phyloP scores from a whole-genome alignment of 2,329 filamentous ascomycete species.

The Diaporthe helianthi region DNA sequence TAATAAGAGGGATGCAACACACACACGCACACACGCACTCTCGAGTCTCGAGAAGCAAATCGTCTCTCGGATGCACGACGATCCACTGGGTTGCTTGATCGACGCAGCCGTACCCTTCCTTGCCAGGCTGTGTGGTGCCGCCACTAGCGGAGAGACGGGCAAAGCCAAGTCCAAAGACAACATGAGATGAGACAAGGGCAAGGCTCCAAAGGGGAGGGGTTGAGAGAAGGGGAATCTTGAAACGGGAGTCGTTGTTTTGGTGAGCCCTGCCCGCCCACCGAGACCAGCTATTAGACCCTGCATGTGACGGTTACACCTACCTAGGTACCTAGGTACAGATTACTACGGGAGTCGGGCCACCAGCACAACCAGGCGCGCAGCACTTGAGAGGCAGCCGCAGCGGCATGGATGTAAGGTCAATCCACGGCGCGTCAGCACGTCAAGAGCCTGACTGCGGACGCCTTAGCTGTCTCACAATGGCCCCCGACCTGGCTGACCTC shows the following conservation, averaged over 20 bases:
- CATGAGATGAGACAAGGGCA: slow-evolving; percentile 22
- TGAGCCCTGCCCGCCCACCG: slow-evolving; percentile 26
- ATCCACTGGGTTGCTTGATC: slow-evolving; percentile 32
- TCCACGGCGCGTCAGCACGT: background rate
- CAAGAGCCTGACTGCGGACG: background rate
- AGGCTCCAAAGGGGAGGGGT: slow-evolving; percentile 24
- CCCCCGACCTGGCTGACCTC: background rate
- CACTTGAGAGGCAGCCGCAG: too few relatives aligned
- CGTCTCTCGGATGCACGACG: slow-evolving; percentile 29
- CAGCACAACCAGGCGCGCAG: slow-evolving; percentile 14
- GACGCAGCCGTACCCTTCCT: slow-evolving; percentile 29
- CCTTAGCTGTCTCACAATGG: slow-evolving; percentile 5
- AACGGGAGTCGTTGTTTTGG: slow-evolving; percentile 30
- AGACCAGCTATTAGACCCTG: slow-evolving; percentile 16
- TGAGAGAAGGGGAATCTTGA: slow-evolving; percentile 25
- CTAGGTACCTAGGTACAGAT: too few relatives aligned
- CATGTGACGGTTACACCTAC: slow-evolving; percentile 13
- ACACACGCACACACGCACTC: background rate
- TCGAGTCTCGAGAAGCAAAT: slow-evolving; percentile 16
- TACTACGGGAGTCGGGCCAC: slow-evolving; percentile 10
- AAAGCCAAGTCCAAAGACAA: slow-evolving; percentile 25
- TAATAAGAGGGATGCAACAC: slow-evolving; percentile 32
- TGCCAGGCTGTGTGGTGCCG: slow-evolving; percentile 27
- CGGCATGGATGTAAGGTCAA: slow-evolving; percentile 3
- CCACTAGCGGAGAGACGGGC: slow-evolving; percentile 18